A percentile compares a stretch with the other conserved stretches of the same genome.
These are phyloP conservation scores for Chionographis japonica DNA, from an alignment of 106 monocot species.

Conservation along the genomic window DNA sequence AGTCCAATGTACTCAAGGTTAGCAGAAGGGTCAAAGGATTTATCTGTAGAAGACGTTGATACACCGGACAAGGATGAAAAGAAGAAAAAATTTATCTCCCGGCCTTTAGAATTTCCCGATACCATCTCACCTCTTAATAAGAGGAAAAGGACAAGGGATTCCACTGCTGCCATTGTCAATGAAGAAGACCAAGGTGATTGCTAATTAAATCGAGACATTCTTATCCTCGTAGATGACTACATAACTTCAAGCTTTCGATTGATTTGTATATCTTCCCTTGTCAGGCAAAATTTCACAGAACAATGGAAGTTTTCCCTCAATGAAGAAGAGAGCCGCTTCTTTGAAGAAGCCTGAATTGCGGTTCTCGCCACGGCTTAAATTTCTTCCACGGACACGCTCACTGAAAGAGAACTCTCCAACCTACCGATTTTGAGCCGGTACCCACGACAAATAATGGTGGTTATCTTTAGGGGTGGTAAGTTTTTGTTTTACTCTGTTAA, in stretches of 20 bases:
- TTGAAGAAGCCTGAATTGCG: constrained; percentile 14
- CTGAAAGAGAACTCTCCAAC: not conserved
- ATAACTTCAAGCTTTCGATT: too few species aligned
- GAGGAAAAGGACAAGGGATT: constrained; percentile 11
- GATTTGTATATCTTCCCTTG: not conserved
- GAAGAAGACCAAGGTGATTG: constrained; percentile 3
- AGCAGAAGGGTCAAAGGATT: too few species aligned
- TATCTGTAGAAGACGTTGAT: constrained; percentile 5
- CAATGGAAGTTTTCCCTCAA: not conserved
- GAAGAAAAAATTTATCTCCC: constrained; percentile 12
- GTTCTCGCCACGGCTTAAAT: constrained; percentile 12
- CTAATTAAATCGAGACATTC: not conserved
- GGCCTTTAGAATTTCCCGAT: not conserved
- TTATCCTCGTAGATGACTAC: too few species aligned
- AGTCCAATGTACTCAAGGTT: too few species aligned
- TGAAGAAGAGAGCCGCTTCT: constrained; percentile 16
- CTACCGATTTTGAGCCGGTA: too few species aligned
- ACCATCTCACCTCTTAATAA: not conserved
- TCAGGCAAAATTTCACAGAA: constrained; percentile 5
- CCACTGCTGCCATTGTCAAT: not conserved
- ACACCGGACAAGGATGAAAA: constrained; percentile 4
- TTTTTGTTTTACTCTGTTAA: too few species aligned
- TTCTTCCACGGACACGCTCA: constrained; percentile 6
- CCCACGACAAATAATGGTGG: too few species aligned
- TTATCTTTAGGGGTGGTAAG: too few species aligned